Base-by-base conservation (phyloP, 2,329 filamentous ascomycete species). In the Trichoderma arundinaceum region DNA sequence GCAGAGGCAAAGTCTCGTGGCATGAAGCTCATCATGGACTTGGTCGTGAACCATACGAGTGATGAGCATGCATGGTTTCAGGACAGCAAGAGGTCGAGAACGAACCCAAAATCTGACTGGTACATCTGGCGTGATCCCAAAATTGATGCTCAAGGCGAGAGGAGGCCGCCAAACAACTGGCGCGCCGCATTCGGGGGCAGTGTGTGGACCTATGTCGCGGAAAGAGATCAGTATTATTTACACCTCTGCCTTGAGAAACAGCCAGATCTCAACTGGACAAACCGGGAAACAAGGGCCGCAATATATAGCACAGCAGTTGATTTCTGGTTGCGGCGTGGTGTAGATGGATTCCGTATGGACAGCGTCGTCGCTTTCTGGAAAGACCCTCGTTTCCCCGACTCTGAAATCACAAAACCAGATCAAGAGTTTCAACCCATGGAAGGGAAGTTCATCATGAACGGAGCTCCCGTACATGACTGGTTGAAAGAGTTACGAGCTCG, bases 261-360 rank as follows among this genome's bases (percentile, higher is more conserved):
- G 71, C 88, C 89, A 0, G 89, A 91, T 70, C 79, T 91, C 17
- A 90, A 91, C 74, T 91, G 88, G 88, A 85, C 89, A 69, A 86
- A 86, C 65, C 77, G 79, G 0, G 82, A 82, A 1, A 84, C 88
- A 2, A 81, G 86, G 22, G 75, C 83, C 57, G 87, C 86, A 0
- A 84, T 89, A 1, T 86, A 89, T 72, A 78, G 84, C 38, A 53
- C 32, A 19, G 39, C 60, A 17, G 86, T 89, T 79, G 79, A 81
- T 8, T 90, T 90, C 73, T 91, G 88, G 88, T 80, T 90, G 0
- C 77, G 88, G 59, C 83, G 82, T 28, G 87, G 87, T 1, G 83
- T 86, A 0, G 81, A 84, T 61, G 85, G 85, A 0, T 88, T 86
- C 75, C 79, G 85, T 22, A 81, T 86, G 76, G 84, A 87, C 68